Percentiles rank a stretch among this genome's conserved stretches.
phyloP scores from a whole-genome alignment of 2,329 filamentous ascomycete species.

The Talaromyces sp. region DNA sequence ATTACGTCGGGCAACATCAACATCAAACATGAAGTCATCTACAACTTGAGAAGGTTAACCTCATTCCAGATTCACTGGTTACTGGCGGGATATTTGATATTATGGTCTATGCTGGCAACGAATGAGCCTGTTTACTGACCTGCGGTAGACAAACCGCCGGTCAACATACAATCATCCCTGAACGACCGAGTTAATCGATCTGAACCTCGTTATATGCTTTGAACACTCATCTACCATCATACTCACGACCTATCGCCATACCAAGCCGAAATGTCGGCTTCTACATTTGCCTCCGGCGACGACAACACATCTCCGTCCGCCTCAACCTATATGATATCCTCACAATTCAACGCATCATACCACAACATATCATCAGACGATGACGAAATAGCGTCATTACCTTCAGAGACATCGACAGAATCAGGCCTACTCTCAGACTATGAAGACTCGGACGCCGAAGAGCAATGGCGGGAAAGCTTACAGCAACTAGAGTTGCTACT shows the following conservation, averaged over 20 bases:
- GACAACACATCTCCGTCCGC: conserved; percentile 30
- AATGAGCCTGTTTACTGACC: conserved; percentile 9
- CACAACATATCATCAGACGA: conserved; percentile 27
- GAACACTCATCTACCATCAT: neutral
- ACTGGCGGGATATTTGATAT: neutral
- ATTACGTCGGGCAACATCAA: conserved; percentile 8
- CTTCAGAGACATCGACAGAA: conserved; percentile 34
- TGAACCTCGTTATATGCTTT: neutral
- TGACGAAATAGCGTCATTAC: conserved; percentile 42
- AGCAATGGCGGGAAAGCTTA: conserved; percentile 89
- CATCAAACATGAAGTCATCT: neutral
- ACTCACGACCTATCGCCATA: neutral
- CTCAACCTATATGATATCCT: conserved; percentile 38
- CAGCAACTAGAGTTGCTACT: conserved; percentile 89
- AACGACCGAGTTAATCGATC: neutral
- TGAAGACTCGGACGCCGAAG: conserved; percentile 72
- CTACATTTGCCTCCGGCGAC: conserved; percentile 25
- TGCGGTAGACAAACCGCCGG: conserved; percentile 10
- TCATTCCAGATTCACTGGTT: neutral
- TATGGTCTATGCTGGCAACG: neutral
- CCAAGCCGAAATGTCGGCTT: conserved; percentile 20
- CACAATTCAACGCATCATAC: conserved; percentile 21
- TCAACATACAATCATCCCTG: neutral
- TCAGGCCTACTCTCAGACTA: conserved; percentile 42
- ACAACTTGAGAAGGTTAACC: too few relatives aligned